Evolutionary conservation across 2,329 filamentous ascomycete genomes (phyloP).

Genomic region (Fusarium albosuccineum): DNA sequence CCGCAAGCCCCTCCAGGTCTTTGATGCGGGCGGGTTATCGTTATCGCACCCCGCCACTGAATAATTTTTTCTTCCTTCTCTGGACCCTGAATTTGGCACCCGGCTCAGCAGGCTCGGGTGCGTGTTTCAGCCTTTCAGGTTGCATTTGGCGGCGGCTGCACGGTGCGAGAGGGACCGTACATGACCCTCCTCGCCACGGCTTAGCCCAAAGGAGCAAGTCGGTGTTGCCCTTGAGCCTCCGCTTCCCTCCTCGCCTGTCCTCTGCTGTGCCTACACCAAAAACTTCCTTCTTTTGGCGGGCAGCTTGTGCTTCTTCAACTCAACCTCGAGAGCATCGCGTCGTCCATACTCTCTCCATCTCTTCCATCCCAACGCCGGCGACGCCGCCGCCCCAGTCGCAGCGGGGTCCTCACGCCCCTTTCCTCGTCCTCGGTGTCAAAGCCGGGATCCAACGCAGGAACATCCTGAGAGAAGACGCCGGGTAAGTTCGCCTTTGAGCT

Average conservation of each 20-base stretch:
- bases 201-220: constrained; percentile 24
- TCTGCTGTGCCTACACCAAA: constrained; percentile 29
- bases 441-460: constrained; percentile 4
- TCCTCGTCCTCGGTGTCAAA: not conserved
- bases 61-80: constrained; percentile 30
- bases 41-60: constrained; percentile 55
- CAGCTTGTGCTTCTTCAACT: constrained; percentile 37
- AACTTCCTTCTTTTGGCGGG: constrained; percentile 36
- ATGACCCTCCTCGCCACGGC: constrained; percentile 27
- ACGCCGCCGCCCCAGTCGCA: not conserved
- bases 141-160: constrained; percentile 9
- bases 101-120: not conserved
- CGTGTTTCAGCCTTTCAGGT: constrained; percentile 24
- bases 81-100: constrained; percentile 28
- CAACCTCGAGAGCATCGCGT: constrained; percentile 20
- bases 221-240: constrained; percentile 26
- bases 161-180: constrained; percentile 17
- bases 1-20: not conserved
- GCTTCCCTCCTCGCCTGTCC: constrained; percentile 19
- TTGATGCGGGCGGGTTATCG: constrained; percentile 51
- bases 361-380: constrained; percentile 1
- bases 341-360: constrained; percentile 3
- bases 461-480: constrained; percentile 4
- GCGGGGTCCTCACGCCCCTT: constrained; percentile 3
- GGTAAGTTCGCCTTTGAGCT: constrained; percentile 38